phyloP scores from a whole-genome alignment of 345 rosid species.

The Eucalyptus rudis region DNA sequence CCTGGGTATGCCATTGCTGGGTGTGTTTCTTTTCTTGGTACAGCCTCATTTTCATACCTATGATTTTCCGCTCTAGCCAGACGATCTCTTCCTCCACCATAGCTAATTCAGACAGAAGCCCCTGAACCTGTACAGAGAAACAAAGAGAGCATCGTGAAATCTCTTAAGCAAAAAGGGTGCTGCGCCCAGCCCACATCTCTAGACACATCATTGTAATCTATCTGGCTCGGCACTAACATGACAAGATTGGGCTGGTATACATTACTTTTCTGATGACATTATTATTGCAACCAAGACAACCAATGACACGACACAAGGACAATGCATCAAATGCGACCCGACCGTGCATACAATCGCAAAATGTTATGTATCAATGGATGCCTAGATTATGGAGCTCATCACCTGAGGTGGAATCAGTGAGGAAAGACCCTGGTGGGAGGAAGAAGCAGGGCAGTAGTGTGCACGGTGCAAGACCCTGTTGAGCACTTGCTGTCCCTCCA shows the following conservation, averaged over 20 bases:
- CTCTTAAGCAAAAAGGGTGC: neutral
- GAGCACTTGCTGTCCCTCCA: conserved; percentile 46
- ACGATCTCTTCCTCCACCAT: conserved; percentile 66
- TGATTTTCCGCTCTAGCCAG: conserved; percentile 58
- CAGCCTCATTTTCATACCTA: conserved; percentile 49
- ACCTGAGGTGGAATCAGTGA: conserved; percentile 63
- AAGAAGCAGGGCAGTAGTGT: conserved; percentile 31
- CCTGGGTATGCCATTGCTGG: conserved; percentile 25
- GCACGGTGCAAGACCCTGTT: conserved; percentile 39
- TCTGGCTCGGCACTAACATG: neutral
- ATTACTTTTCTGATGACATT: neutral
- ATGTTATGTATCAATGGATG: neutral
- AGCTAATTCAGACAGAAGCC: conserved; percentile 51
- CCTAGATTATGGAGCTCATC: neutral
- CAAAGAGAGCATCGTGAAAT: neutral
- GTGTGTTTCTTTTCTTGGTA: conserved; percentile 44
- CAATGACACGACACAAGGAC: neutral
- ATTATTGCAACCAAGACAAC: neutral
- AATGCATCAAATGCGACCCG: neutral
- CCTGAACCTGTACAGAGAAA: conserved; percentile 29
- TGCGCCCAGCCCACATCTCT: neutral
- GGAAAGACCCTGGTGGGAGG: conserved; percentile 34
- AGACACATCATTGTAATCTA: neutral
- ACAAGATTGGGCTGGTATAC: neutral
- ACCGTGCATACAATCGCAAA: neutral